Conservation (phyloP, 768 basidiomycete species). For the Neoboletus magnificus region DNA sequence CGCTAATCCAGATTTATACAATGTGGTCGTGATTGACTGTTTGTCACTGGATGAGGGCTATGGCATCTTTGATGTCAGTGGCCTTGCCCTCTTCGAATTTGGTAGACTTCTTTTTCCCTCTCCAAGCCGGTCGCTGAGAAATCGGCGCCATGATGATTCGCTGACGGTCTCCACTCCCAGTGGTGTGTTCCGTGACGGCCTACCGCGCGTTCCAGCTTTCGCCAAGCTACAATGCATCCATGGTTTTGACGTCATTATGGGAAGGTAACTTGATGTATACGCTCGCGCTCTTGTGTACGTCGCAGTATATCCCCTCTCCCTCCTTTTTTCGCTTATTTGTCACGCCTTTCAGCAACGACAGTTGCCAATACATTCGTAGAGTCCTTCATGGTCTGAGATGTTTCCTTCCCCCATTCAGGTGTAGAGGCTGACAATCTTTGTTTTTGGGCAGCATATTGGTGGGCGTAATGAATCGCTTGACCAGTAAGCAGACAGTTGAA, state of each 20-base stretch:
- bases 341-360: neutral
- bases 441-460: neutral
- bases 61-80: neutral
- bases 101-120: neutral
- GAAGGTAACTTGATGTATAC: neutral
- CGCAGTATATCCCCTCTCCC: neutral
- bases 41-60: neutral
- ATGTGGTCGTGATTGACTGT: neutral
- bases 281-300: neutral
- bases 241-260: neutral
- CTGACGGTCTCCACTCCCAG: neutral
- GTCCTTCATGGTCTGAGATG: neutral
- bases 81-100: neutral
- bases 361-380: neutral
- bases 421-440: neutral
- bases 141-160: neutral
- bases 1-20: too few relatives aligned
- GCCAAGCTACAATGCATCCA: neutral
- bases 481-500: neutral
- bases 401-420: neutral
- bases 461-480: neutral
- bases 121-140: too few relatives aligned
- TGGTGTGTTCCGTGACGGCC: neutral
- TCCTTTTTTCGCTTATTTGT: too few relatives aligned
- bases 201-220: neutral